A percentile compares a stretch with the other conserved stretches of the same genome.
Evolutionary conservation across 306 rosid genomes (phyloP).

Genomic region (Cucurbita moschata): DNA sequence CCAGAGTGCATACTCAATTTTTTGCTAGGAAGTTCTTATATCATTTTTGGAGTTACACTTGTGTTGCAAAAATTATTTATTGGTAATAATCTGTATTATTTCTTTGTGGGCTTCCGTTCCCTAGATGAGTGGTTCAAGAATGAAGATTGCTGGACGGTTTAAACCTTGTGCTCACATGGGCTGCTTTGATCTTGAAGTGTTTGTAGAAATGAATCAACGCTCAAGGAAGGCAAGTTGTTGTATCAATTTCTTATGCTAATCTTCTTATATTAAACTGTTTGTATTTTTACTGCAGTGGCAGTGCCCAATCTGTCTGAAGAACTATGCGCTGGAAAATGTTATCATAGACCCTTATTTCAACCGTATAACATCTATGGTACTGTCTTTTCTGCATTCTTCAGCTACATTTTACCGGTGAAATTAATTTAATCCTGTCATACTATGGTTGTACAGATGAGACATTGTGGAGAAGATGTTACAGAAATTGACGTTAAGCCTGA

Average conservation of each 20-base stretch:
- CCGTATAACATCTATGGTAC: slow-evolving; percentile 62
- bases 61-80: slow-evolving; percentile 8
- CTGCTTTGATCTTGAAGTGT: slow-evolving; percentile 95
- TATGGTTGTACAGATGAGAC: slow-evolving; percentile 49
- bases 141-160: slow-evolving; percentile 96
- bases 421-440: neutral
- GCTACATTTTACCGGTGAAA: neutral
- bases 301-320: slow-evolving; percentile 87
- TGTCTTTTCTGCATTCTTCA: slow-evolving; percentile 2
- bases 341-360: slow-evolving; percentile 90
- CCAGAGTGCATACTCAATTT: neutral
- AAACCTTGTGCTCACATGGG: slow-evolving; percentile 92
- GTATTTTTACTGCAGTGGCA: slow-evolving; percentile 84
- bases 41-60: neutral
- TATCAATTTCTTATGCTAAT: neutral
- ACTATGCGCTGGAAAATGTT: slow-evolving; percentile 74
- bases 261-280: slow-evolving; percentile 14
- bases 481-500: slow-evolving; percentile 96
- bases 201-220: slow-evolving; percentile 92
- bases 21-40: neutral
- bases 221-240: slow-evolving; percentile 70
- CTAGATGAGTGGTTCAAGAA: slow-evolving; percentile 98
- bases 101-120: slow-evolving; percentile 10
- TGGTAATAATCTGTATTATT: neutral
- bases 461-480: slow-evolving; percentile 77